Conservation (phyloP, 257 asterid genomes). For the Jacaranda mimosifolia region DNA sequence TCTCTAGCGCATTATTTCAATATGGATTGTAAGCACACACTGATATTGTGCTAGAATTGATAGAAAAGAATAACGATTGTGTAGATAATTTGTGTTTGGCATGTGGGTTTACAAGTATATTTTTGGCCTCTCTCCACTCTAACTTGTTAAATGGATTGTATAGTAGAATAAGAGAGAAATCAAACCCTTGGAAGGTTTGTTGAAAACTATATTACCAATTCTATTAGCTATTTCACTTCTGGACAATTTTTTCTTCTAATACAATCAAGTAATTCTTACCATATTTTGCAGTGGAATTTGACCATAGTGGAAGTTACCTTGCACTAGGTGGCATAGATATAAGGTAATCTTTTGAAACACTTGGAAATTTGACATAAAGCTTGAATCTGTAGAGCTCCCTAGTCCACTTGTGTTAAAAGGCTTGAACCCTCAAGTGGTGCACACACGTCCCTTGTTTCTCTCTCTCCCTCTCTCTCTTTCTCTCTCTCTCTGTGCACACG, state of each 20-base stretch:
- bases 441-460: not conserved
- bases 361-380: not conserved
- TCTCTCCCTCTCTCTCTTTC: too few relatives aligned
- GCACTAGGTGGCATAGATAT: constrained; percentile 90
- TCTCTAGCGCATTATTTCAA: not conserved
- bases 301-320: constrained; percentile 95
- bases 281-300: constrained; percentile 82
- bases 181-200: not conserved
- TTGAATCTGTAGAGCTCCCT: not conserved
- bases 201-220: not conserved
- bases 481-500: not conserved
- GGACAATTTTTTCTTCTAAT: constrained; percentile 11
- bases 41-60: not conserved
- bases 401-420: not conserved
- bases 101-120: not conserved
- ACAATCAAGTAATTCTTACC: constrained; percentile 9
- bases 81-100: not conserved
- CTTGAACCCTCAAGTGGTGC: not conserved
- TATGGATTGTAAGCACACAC: not conserved
- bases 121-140: not conserved
- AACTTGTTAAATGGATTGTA: not conserved
- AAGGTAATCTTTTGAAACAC: constrained; percentile 54
- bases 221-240: not conserved
- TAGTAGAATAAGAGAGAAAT: constrained; percentile 1
- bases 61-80: not conserved